Conservation (phyloP, 192 early-diverging fungal species). For the Hyaloraphidium curvatum region DNA sequence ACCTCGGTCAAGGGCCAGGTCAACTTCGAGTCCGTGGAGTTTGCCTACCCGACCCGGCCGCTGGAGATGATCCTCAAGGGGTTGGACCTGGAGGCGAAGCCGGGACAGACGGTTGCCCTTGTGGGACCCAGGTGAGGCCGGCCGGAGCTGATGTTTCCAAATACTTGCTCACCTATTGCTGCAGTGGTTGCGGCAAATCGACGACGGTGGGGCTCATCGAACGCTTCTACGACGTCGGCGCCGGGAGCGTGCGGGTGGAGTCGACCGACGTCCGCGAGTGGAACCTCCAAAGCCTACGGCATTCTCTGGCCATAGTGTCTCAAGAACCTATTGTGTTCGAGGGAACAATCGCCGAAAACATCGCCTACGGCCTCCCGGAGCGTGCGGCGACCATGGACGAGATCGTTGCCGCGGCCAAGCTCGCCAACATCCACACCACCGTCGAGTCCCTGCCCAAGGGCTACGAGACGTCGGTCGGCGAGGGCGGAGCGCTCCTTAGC, state of each 20-base stretch:
- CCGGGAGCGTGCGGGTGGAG: conserved; percentile 40
- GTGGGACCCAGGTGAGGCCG: conserved; percentile 40
- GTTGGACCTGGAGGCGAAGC: conserved; percentile 1
- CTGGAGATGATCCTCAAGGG: conserved; percentile 31
- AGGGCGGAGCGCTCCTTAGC: background rate
- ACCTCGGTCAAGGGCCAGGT: conserved; percentile 8
- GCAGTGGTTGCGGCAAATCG: conserved; percentile 6
- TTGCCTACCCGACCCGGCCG: conserved; percentile 44
- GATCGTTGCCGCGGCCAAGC: conserved; percentile 31
- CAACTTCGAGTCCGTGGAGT: conserved; percentile 16
- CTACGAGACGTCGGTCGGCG: conserved; percentile 5
- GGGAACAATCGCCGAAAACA: conserved; percentile 59
- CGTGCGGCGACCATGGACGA: conserved; percentile 23
- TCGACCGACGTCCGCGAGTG: conserved; percentile 34
- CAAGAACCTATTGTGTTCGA: conserved; percentile 83
- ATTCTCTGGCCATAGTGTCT: conserved; percentile 55
- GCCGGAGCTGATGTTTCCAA: background rate
- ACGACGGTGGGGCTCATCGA: conserved; percentile 42
- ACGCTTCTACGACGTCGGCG: conserved; percentile 60
- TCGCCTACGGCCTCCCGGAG: conserved; percentile 42
- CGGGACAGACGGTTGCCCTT: conserved; percentile 12
- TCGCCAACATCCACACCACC: conserved; percentile 44
- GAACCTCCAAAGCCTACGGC: conserved; percentile 45
- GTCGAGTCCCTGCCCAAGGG: conserved; percentile 26
- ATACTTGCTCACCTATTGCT: background rate